phyloP scores from a whole-genome alignment of 805 yeast species.

The Pichia ethanolica region DNA sequence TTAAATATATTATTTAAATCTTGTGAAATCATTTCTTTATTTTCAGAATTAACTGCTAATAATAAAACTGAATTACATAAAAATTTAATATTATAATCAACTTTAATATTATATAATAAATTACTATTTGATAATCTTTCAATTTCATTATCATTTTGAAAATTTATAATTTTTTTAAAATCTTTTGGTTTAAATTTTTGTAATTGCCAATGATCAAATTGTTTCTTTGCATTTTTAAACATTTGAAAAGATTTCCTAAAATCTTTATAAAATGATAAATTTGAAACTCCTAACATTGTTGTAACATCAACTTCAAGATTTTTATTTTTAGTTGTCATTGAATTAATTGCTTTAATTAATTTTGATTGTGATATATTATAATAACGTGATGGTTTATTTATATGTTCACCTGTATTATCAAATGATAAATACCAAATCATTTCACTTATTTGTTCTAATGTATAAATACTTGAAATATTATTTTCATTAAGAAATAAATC shows the following conservation, averaged over 20 bases:
- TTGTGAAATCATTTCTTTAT: constrained; percentile 11
- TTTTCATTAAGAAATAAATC: constrained; percentile 14
- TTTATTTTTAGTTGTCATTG: constrained; percentile 10
- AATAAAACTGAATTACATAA: constrained; percentile 24
- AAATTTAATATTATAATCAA: constrained; percentile 23
- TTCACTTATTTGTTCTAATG: constrained; percentile 22
- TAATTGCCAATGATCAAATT: constrained; percentile 28
- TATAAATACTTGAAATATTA: constrained; percentile 8
- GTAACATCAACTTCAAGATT: constrained; percentile 19
- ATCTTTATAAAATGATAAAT: constrained; percentile 18
- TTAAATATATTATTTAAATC: constrained; percentile 15
- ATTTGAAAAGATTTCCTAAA: constrained; percentile 18
- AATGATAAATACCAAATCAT: constrained; percentile 25
- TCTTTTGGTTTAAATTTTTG: constrained; percentile 27
- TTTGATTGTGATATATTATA: constrained; percentile 21
- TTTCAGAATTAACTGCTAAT: constrained; percentile 13
- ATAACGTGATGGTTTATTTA: constrained; percentile 15
- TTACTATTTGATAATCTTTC: not conserved
- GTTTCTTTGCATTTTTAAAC: constrained; percentile 23
- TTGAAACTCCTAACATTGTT: constrained; percentile 25
- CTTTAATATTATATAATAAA: constrained; percentile 14
- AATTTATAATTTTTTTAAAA: constrained; percentile 15
- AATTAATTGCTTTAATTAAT: constrained; percentile 19
- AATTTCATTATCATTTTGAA: not conserved
- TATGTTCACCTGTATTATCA: constrained; percentile 24